Evolutionary conservation across 2,329 filamentous ascomycete species (phyloP), one percentile per base, ranked within the genome.

Genomic region (Fusarium irregulare): DNA sequence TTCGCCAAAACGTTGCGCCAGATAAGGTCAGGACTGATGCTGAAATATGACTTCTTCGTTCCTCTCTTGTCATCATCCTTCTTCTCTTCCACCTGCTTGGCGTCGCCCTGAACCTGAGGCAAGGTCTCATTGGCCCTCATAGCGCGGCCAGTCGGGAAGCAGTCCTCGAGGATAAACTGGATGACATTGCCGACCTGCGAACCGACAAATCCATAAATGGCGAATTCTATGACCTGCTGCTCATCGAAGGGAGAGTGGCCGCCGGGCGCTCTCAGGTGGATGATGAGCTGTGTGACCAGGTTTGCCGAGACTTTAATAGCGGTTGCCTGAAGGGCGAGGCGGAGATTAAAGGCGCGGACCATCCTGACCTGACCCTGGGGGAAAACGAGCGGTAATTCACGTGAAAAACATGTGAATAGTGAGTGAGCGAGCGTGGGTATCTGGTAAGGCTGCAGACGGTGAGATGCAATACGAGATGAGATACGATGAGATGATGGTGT

Each of bases 191-290:
- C 76, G 68, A 80, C 71, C 66, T 79, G 77, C 2, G 78, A 79
- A 20, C 78, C 76, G 57, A 80, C 42, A 49, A 77, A 73, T 21
- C 79, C 79, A 56, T 79, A 80, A 41, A 78, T 49, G 27, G 78
- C 79, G 55, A 80, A 80, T 70, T 80, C 79, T 32, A 75, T 41
- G 21, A 80, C 75, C 66, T 79, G 79, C 66, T 79, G 79, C 55
- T 57, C 58, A 70, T 80, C 79, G 62, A 79, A 71, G 6, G 69
- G 57, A 12, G 66, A 58, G 18, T 53, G 49, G 4, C 67, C 32
- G 4, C 53, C 59, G 6, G 76, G 65, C 30, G 66, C 68, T 20
- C 56, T 73, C 21, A 60, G 66, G 56, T 66, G 66, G 23, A 58
- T 64, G 56, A 76, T 60, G 62, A 71, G 37, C 65, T 78, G 76